Evolutionary conservation across 148 eudicot species (phyloP), one percentile per base, ranked within the genome.

Genomic region (Agrostemma githago): DNA sequence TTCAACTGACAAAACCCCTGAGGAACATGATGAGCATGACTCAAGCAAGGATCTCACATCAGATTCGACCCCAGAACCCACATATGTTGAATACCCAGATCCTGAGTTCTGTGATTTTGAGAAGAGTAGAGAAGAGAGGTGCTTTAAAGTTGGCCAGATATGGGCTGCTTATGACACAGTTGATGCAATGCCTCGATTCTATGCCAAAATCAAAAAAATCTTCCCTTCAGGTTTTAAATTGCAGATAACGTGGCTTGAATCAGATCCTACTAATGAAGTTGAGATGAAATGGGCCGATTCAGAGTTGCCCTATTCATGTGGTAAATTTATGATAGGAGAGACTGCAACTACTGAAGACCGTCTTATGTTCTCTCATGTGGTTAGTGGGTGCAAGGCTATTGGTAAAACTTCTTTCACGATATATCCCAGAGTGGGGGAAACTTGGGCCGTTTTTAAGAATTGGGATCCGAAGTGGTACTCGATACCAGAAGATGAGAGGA

Each of bases 131-230:
- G 83, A 76, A 60, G 84, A 83, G 70, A 62, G 74, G 0, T 77
- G 86, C 68, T 93, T 93, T 64, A 70, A 66, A 53, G 86, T 74
- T 58, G 92, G 91, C 15, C 92, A 93, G 79, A 59, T 85, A 6
- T 93, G 98, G 98, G 95, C 97, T 69, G 74, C 81, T 68, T 91
- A 91, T 84, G 98, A 93, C 73, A 84, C 84, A 5, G 21, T 75
- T 44, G 97, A 88, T 83, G 95, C 86, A 34, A 91, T 93, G 98
- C 98, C 98, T 63, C 87, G 98, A 77, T 93, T 84, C 77, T 91
- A 93, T 84, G 97, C 91, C 77, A 77, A 72, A 56, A 87, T 93
- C 73, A 89, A 42, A 57, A 89, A 71, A 71, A 77, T 88, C 17
- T 41, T 62, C 26, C 51, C 82, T 8, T 70, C 84, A 17, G 81